These are phyloP conservation scores for Mytilinidion resinicola DNA, from an alignment of 495 filamentous ascomycete species.

Conservation along the genomic window DNA sequence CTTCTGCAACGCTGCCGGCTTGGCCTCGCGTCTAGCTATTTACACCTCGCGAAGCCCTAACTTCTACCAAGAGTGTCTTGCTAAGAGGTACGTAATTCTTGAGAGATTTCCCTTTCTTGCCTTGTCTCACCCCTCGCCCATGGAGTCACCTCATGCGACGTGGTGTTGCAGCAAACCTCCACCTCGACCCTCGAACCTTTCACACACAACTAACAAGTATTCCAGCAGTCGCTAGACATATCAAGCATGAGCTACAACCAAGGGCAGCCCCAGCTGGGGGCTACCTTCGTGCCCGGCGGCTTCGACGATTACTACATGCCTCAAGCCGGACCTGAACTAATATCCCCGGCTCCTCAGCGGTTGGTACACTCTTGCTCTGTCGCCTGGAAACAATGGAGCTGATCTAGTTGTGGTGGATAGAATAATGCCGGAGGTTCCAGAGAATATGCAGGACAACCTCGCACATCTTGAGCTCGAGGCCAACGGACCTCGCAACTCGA, in stretches of 20 bases:
- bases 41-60: too few relatives aligned
- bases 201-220: not conserved
- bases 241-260: constrained; percentile 28
- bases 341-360: constrained; percentile 86
- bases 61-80: not conserved
- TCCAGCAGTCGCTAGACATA: not conserved
- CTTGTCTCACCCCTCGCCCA: not conserved
- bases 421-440: constrained; percentile 69
- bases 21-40: too few relatives aligned
- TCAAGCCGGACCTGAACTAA: constrained; percentile 54
- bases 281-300: constrained; percentile 86
- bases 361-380: constrained; percentile 34
- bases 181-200: not conserved
- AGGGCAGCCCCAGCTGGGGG: constrained; percentile 47
- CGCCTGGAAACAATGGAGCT: constrained; percentile 10
- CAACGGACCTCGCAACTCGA: constrained; percentile 28
- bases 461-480: constrained; percentile 83
- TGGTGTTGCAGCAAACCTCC: not conserved
- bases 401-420: constrained; percentile 36
- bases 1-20: too few relatives aligned
- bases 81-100: constrained; percentile 10
- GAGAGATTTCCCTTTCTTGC: not conserved
- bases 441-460: constrained; percentile 86
- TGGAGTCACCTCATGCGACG: constrained; percentile 1
- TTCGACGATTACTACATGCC: constrained; percentile 83